phyloP scores from a whole-genome alignment of 768 basidiomycete genomes.

The Termitomyces sp. region DNA sequence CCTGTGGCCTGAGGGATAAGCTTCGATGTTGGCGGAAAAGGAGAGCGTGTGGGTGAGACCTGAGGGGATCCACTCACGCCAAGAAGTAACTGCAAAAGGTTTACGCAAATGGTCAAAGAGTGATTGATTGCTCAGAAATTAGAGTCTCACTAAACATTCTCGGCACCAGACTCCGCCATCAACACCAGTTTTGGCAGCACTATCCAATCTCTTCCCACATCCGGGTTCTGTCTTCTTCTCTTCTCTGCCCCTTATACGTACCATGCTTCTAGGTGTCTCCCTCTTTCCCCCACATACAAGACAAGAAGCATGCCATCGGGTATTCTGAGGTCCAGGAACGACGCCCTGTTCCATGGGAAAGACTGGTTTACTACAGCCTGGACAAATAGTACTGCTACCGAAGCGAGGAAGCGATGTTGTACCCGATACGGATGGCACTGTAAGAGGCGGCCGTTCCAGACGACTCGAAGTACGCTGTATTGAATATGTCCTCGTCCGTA shows the following conservation, averaged over 20 bases:
- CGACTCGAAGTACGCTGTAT: conserved; percentile 28
- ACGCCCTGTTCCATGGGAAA: conserved; percentile 84
- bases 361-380: conserved; percentile 68
- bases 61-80: conserved; percentile 42
- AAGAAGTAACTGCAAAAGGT: conserved; percentile 44
- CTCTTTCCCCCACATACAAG: conserved; percentile 79
- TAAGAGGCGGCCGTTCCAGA: conserved; percentile 32
- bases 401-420: conserved; percentile 44
- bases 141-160: conserved; percentile 64
- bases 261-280: conserved; percentile 26
- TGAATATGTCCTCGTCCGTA: conserved; percentile 12
- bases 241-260: conserved; percentile 34
- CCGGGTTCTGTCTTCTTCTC: conserved; percentile 58
- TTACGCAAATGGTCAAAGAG: neutral
- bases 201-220: conserved; percentile 80
- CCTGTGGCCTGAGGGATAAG: conserved; percentile 59
- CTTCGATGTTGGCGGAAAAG: conserved; percentile 34
- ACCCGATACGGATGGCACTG: conserved; percentile 24
- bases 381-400: conserved; percentile 57
- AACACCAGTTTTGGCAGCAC: conserved; percentile 68
- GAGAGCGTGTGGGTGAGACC: conserved; percentile 45
- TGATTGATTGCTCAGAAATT: neutral
- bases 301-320: conserved; percentile 74
- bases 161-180: conserved; percentile 78
- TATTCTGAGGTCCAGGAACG: conserved; percentile 78